These are phyloP conservation scores for Chytriomyces hyalinus DNA, from an alignment of 192 early-diverging fungal genomes.

Conservation along the genomic window DNA sequence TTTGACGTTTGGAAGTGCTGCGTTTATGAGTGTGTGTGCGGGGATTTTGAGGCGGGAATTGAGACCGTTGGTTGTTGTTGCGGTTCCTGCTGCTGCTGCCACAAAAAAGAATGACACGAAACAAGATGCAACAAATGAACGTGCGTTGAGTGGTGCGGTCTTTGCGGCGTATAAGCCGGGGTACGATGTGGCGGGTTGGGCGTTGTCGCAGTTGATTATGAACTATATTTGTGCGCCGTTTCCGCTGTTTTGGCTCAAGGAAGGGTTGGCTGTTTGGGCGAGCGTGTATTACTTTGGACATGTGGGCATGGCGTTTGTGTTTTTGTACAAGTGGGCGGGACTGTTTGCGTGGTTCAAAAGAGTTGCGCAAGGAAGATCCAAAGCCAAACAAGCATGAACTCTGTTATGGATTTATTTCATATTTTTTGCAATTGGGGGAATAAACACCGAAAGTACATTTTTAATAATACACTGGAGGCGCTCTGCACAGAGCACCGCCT, in stretches of 20 bases:
- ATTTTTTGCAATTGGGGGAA: no score
- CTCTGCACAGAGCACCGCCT: no score
- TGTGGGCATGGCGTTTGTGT: constrained; percentile 9
- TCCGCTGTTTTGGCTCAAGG: constrained; percentile 61
- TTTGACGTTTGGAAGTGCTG: constrained; percentile 21
- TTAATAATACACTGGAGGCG: no score
- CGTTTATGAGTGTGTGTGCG: constrained; percentile 1
- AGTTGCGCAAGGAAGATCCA: no score
- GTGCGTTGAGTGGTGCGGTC: constrained; percentile 29
- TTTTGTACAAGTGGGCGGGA: constrained; percentile 2
- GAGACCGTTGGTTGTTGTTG: background rate
- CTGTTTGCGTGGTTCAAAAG: background rate
- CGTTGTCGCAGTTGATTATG: constrained; percentile 65
- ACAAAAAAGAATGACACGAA: background rate
- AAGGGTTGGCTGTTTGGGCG: constrained; percentile 65
- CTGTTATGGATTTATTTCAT: no score
- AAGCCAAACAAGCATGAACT: no score
- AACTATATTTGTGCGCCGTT: constrained; percentile 77
- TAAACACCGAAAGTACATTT: no score
- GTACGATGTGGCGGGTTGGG: constrained; percentile 42
- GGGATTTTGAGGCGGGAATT: background rate
- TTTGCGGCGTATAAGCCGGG: constrained; percentile 28
- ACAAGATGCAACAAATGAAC: constrained; percentile 32
- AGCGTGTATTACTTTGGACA: constrained; percentile 4
- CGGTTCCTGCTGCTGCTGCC: background rate